Evolutionary conservation across 2,329 filamentous ascomycete species (phyloP), one percentile per base, ranked within the genome.

Genomic region (Gyromitra esculenta): DNA sequence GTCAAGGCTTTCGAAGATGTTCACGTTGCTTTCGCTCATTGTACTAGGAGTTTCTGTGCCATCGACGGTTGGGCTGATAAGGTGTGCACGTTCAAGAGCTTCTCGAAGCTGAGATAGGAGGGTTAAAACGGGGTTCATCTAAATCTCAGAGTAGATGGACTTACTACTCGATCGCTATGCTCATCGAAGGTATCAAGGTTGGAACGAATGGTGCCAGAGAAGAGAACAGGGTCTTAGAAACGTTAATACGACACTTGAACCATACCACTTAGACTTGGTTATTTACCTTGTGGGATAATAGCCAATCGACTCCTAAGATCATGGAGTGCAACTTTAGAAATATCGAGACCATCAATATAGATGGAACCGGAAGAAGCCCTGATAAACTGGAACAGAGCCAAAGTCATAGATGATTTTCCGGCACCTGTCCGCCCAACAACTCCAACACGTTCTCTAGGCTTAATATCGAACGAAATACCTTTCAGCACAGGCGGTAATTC

Each of bases 111-210:
- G 5, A 1, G 52, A 59, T 35, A 21, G 43, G 15, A 37, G 25
- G 21, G 45, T 71, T 9, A 76, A 41, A 60, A 62, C 18, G n/a
- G 50, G 31, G 13, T 18, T 11, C 7, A 13, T n/a, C 8, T 21
- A 59, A 60, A 31, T 31, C 7, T 59, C 11, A 54, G 2, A 15
- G 2, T n/a, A 7, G 39, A 37, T 37, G n/a, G 4, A 54, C 56
- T 56, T 62, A 76, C 73, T 21, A 92, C 90, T 0, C 84, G 85
- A 78, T 95, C 92, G 0, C 86, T 87, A 81, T 92, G 89, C 76
- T 91, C 86, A 70, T 91, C 86, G 80, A 94, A 94, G 0, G 92
- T 90, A 81, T 96, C 92, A 3, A 96, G 86, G 81, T 95, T 95
- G 56, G 87, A 89, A 54, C 92, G 87, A 21, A 96, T 85, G 0